phyloP scores from a whole-genome alignment of 495 filamentous ascomycete genomes.

The Penicillium argentinense region DNA sequence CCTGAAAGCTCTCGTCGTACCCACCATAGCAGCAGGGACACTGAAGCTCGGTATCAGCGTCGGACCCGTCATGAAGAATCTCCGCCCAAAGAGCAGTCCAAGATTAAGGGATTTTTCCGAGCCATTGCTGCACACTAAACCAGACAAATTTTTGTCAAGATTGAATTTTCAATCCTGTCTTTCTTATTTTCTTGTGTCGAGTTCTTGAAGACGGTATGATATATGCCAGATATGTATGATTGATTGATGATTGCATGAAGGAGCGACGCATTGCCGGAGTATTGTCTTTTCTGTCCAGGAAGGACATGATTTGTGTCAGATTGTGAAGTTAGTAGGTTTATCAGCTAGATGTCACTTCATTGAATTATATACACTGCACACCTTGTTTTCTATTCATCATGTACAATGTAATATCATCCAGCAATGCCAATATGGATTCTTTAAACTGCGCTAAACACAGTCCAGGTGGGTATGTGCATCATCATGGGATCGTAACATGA shows the following conservation, averaged over 20 bases:
- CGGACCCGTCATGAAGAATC: conserved; percentile 36
- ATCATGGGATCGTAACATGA: no score
- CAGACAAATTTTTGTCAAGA: neutral
- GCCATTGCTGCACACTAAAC: conserved; percentile 36
- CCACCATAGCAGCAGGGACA: conserved; percentile 16
- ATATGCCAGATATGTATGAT: conserved; percentile 5
- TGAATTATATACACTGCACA: no score
- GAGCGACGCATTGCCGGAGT: conserved; percentile 32
- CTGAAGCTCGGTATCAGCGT: conserved; percentile 23
- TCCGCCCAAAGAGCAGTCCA: conserved; percentile 33
- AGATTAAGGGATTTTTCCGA: conserved; percentile 38
- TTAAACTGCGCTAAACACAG: neutral
- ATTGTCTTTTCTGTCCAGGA: conserved; percentile 12
- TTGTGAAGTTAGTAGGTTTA: conserved; percentile 3
- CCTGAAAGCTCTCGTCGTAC: conserved; percentile 24
- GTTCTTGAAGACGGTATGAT: neutral
- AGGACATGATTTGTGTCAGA: conserved; percentile 5
- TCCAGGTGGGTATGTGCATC: conserved; percentile 5
- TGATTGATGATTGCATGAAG: conserved; percentile 23
- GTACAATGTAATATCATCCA: no score
- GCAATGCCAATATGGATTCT: no score
- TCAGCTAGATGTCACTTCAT: conserved; percentile 1
- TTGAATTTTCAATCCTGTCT: conserved; percentile 9
- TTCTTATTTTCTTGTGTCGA: conserved; percentile 13
- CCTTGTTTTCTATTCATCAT: no score